Evolutionary conservation across 352 stramenopile species (phyloP).

Genomic region (Pythium monospermum): DNA sequence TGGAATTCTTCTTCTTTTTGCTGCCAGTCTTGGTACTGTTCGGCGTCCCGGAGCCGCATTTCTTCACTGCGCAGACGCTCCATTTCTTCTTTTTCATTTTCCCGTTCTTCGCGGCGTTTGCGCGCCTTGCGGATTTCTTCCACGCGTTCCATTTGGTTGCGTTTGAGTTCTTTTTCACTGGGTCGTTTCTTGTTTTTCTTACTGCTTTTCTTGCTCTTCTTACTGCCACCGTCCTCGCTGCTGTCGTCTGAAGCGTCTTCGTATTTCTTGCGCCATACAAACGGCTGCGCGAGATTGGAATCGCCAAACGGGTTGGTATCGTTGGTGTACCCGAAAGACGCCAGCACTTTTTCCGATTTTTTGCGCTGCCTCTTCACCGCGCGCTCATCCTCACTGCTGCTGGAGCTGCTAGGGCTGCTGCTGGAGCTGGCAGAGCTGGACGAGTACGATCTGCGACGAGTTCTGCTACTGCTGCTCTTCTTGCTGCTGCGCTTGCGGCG

Average conservation of each 20-base stretch:
- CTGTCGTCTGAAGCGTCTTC: constrained; percentile 28
- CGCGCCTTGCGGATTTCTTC: constrained; percentile 96
- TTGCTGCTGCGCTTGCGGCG: constrained; percentile 23
- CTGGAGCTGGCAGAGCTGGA: constrained; percentile 10
- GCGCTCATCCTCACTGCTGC: constrained; percentile 36
- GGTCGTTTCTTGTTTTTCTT: constrained; percentile 26
- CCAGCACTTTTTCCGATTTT: constrained; percentile 70
- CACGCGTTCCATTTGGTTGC: constrained; percentile 77
- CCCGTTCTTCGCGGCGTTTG: constrained; percentile 80
- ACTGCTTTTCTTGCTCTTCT: constrained; percentile 4
- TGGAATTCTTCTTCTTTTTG: constrained; percentile 98
- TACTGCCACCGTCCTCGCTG: constrained; percentile 6
- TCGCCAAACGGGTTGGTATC: constrained; percentile 99
- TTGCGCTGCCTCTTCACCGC: constrained; percentile 54
- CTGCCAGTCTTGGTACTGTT: constrained; percentile 97
- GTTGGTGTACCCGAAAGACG: constrained; percentile 95
- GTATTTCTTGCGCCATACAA: constrained; percentile 98
- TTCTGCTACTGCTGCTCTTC: constrained; percentile 24
- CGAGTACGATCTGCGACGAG: constrained; percentile 3
- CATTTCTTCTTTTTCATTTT: constrained; percentile 93
- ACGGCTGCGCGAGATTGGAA: constrained; percentile 94
- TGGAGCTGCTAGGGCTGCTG: constrained; percentile 20
- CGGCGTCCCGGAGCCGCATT: constrained; percentile 91
- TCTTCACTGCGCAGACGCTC: constrained; percentile 95
- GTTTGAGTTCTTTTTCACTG: constrained; percentile 56